A percentile compares a stretch with the other conserved stretches of the same genome.
These are phyloP conservation scores for Meyerozyma guilliermondii DNA, from an alignment of 1,139 yeast species.

Conservation along the genomic window DNA sequence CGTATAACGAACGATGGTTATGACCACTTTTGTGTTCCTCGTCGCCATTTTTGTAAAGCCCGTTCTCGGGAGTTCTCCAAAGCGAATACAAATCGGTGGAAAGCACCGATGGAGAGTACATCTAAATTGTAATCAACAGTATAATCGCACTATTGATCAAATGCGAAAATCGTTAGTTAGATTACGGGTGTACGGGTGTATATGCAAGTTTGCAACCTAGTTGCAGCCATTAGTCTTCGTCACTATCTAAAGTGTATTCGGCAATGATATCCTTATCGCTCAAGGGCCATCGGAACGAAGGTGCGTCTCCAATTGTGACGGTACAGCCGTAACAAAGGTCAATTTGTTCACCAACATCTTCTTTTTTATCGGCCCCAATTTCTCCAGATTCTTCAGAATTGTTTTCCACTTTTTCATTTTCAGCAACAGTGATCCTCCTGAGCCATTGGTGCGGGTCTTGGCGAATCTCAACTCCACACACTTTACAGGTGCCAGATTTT, in stretches of 20 bases:
- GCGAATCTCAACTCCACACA: slow-evolving; percentile 49
- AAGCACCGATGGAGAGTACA: neutral
- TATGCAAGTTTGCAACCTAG: neutral
- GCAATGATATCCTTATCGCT: neutral
- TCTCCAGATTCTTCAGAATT: too few species aligned
- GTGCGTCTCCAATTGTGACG: slow-evolving; percentile 45
- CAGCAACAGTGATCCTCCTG: slow-evolving; percentile 63
- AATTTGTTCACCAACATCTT: too few species aligned
- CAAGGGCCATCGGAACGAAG: neutral
- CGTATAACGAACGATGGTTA: slow-evolving; percentile 22
- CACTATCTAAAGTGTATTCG: neutral
- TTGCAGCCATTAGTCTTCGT: neutral
- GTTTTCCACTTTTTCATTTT: slow-evolving; percentile 10
- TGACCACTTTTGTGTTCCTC: neutral
- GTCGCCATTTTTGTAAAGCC: neutral
- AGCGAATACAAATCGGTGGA: neutral
- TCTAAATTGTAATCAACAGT: too few species aligned
- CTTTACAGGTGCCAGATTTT: slow-evolving; percentile 31
- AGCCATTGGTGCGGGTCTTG: slow-evolving; percentile 68
- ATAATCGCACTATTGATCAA: neutral
- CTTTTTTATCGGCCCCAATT: too few species aligned
- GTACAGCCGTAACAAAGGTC: slow-evolving; percentile 72
- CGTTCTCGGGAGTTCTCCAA: neutral
- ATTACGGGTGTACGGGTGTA: neutral
- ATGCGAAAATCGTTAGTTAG: neutral